Evolutionary conservation across 2,329 filamentous ascomycete species (phyloP).

Genomic region (Rhinocladiella mackenziei): DNA sequence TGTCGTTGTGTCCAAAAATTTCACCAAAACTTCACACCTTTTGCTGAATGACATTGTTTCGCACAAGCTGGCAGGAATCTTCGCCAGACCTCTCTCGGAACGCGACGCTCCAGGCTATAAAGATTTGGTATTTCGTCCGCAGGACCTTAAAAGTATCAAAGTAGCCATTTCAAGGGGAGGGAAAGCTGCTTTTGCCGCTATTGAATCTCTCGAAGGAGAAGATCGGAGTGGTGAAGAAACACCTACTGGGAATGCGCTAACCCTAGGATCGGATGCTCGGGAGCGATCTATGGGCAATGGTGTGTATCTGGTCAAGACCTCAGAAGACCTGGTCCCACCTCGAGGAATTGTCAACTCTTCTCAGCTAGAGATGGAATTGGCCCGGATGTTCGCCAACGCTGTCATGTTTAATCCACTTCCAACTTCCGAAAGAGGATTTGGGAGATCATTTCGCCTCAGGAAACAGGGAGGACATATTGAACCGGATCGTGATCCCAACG

Average conservation of each 20-base stretch:
- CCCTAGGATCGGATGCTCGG: background rate
- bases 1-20: constrained; percentile 41
- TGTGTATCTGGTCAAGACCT: constrained; percentile 49
- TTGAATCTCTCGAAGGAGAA: constrained; percentile 37
- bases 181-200: constrained; percentile 42
- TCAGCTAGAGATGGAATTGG: constrained; percentile 87
- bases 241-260: constrained; percentile 9
- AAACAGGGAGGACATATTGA: constrained; percentile 36
- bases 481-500: constrained; percentile 34
- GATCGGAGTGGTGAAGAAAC: constrained; percentile 45
- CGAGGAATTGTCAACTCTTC: constrained; percentile 88
- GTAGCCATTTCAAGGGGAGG: constrained; percentile 58
- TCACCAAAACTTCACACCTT: constrained; percentile 65
- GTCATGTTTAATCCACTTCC: constrained; percentile 96
- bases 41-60: constrained; percentile 72
- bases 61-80: constrained; percentile 75
- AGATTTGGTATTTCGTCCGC: constrained; percentile 67
- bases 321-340: constrained; percentile 74
- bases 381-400: constrained; percentile 96
- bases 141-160: constrained; percentile 74
- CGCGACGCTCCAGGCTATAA: constrained; percentile 72
- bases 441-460: constrained; percentile 51
- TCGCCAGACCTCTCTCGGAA: constrained; percentile 70
- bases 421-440: constrained; percentile 58
- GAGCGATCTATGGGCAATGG: constrained; percentile 38